Conservation (phyloP, 768 basidiomycete species). For the Rubroboletus satanas region DNA sequence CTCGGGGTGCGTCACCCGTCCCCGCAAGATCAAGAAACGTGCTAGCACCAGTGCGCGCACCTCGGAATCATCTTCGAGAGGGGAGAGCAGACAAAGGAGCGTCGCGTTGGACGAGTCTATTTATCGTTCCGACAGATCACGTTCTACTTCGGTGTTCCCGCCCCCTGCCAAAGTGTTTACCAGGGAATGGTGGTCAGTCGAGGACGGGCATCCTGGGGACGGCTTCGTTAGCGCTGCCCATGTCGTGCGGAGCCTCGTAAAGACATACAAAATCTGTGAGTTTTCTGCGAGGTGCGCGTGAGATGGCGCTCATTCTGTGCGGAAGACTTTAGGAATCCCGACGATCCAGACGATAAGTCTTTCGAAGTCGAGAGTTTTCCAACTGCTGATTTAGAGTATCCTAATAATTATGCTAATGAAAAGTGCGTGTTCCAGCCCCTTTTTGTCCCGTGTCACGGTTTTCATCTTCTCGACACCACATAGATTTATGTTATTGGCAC, state of each 20-base stretch:
- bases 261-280: constrained; percentile 68
- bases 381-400: constrained; percentile 72
- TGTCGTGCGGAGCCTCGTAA: constrained; percentile 60
- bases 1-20: constrained; percentile 2
- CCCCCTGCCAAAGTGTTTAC: constrained; percentile 23
- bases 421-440: constrained; percentile 39
- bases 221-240: constrained; percentile 59
- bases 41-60: constrained; percentile 18
- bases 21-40: constrained; percentile 28
- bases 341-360: constrained; percentile 56
- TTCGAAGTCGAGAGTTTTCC: constrained; percentile 67
- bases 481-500: constrained; percentile 74
- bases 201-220: constrained; percentile 50
- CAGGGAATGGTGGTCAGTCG: constrained; percentile 46
- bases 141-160: constrained; percentile 56
- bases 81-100: constrained; percentile 38
- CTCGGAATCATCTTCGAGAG: constrained; percentile 41
- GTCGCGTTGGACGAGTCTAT: constrained; percentile 51
- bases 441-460: neutral
- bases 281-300: constrained; percentile 6
- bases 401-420: constrained; percentile 66
- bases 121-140: constrained; percentile 54
- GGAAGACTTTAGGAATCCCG: constrained; percentile 66
- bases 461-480: neutral
- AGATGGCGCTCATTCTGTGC: constrained; percentile 11